phyloP scores from a whole-genome alignment of 192 early-diverging fungal genomes.

The Piromyces sp. region DNA sequence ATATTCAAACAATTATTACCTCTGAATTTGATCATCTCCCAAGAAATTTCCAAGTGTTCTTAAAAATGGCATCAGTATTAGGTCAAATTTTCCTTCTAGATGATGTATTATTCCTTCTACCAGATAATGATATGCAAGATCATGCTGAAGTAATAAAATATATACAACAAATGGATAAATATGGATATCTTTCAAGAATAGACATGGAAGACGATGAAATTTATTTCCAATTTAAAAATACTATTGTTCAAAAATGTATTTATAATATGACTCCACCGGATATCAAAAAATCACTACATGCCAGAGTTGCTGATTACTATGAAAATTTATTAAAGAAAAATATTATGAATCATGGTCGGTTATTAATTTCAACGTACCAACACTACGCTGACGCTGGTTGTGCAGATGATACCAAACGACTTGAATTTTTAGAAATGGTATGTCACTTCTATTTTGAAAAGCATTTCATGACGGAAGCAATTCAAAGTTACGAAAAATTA shows the following conservation, averaged over 20 bases:
- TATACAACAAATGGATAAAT: constrained; percentile 20
- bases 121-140: background rate
- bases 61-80: constrained; percentile 29
- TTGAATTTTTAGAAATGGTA: constrained; percentile 19
- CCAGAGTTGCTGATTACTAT: constrained; percentile 23
- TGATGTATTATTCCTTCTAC: constrained; percentile 18
- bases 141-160: constrained; percentile 1
- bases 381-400: constrained; percentile 20
- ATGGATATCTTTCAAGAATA: constrained; percentile 16
- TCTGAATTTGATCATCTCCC: constrained; percentile 33
- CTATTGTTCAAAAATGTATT: constrained; percentile 26
- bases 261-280: constrained; percentile 15
- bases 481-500: constrained; percentile 21
- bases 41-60: constrained; percentile 25
- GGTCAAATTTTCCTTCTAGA: constrained; percentile 26
- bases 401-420: constrained; percentile 13
- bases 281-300: constrained; percentile 23
- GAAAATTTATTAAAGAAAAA: constrained; percentile 15
- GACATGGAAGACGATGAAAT: constrained; percentile 8
- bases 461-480: constrained; percentile 13
- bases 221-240: constrained; percentile 20
- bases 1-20: constrained; percentile 23
- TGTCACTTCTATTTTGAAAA: constrained; percentile 20
- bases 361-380: constrained; percentile 23
- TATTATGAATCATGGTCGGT: constrained; percentile 8